These are phyloP conservation scores for Septoria petroselini DNA, from an alignment of 2,329 filamentous ascomycete genomes.

Conservation along the genomic window DNA sequence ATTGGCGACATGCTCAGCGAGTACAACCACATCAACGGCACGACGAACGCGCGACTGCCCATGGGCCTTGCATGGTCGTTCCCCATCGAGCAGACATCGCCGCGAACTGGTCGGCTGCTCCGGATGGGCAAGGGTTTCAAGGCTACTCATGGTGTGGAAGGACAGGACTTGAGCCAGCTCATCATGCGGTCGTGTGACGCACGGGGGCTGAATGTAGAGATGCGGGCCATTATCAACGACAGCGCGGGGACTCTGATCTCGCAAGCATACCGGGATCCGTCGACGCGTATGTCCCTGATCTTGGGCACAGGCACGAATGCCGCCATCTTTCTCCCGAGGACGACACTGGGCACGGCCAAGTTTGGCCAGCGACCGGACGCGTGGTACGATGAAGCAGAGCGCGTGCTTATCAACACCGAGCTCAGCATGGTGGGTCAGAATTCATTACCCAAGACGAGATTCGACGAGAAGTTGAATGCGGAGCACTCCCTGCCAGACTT, in stretches of 20 bases:
- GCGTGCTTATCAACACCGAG: slow-evolving; percentile 64
- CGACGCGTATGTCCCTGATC: slow-evolving; percentile 62
- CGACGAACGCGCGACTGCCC: slow-evolving; percentile 43
- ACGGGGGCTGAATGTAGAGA: slow-evolving; percentile 54
- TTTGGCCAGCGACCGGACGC: slow-evolving; percentile 54
- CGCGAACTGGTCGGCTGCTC: slow-evolving; percentile 55
- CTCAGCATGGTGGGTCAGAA: slow-evolving; percentile 64
- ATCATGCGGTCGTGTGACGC: slow-evolving; percentile 58
- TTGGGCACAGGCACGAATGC: slow-evolving; percentile 64
- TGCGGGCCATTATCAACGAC: slow-evolving; percentile 64
- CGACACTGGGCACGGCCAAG: slow-evolving; percentile 53
- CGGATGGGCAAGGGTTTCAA: slow-evolving; percentile 65
- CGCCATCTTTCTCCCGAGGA: slow-evolving; percentile 59
- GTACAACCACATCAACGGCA: slow-evolving; percentile 40
- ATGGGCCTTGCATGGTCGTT: slow-evolving; percentile 67
- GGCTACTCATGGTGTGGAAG: slow-evolving; percentile 57
- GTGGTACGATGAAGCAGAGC: slow-evolving; percentile 56
- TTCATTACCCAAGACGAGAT: slow-evolving; percentile 57
- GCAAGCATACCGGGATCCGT: slow-evolving; percentile 59
- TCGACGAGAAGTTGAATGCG: slow-evolving; percentile 60
- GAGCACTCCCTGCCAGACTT: slow-evolving; percentile 59
- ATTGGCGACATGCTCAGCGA: slow-evolving; percentile 55
- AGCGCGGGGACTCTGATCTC: slow-evolving; percentile 60
- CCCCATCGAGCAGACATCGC: slow-evolving; percentile 63
- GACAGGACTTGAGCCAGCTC: slow-evolving; percentile 58